Evolutionary conservation across 495 filamentous ascomycete genomes (phyloP), one percentile per base, ranked within the genome.

Genomic region (Rhypophila decipiens): DNA sequence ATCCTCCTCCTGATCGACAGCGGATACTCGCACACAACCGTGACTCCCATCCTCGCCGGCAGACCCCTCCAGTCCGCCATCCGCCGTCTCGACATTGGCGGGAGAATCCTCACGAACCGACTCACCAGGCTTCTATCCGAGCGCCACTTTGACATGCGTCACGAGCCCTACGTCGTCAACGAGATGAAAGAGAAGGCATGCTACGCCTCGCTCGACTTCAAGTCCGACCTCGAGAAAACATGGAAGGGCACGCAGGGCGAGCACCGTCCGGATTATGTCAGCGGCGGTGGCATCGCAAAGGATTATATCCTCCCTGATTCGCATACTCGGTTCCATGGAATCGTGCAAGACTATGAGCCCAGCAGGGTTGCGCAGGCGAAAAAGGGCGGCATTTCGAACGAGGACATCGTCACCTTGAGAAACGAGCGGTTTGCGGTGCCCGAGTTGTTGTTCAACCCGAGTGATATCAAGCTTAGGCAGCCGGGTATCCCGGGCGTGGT

Each of bases 291-390:
- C n/a, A 83, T 96, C 19, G 83, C 89, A 5, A 78, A 90, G 21
- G 93, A 99, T 64, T 97, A 93, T 58, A 86, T 97, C 3, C 77
- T 99, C 2, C 93, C 93, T 0, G 88, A 96, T 59, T 96, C 90
- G 46, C 89, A 94, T 52, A 78, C 77, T 0, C 71, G 78, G 19
- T 81, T 77, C 24, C 79, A 82, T 40, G 94, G 93, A 1, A 78
- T 84, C 53, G 72, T 85, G 33, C 76, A 88, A 15, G 82, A 86
- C 0, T 89, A 94, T 52, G 86, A 94, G 56, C 74, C 78, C n/a
- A 73, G 63, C 10, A 63, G 74, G 2, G 52, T 65, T 12, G 48
- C 62, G 10, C 83, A 79, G 53, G 72, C 82, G 42, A 79, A 75
- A 39, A 86, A 83, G 61, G 72, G 77, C 12, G 70, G 75, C 34